These are phyloP conservation scores for Hypoxylon sp. DNA, from an alignment of 2,329 filamentous ascomycete genomes.

Conservation along the genomic window DNA sequence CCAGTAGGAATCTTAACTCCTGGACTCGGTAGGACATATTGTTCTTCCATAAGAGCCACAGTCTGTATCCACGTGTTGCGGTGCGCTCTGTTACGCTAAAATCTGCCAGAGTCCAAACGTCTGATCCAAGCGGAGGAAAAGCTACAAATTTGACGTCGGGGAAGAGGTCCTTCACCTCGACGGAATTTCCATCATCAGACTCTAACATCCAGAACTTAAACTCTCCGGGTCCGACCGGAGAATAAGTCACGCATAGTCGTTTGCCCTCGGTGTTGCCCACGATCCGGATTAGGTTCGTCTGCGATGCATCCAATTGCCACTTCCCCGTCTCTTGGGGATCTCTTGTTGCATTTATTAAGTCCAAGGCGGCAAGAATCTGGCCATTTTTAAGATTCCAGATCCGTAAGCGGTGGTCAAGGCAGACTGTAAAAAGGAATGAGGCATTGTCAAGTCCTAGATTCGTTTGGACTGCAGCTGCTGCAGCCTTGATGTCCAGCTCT, in stretches of 20 bases:
- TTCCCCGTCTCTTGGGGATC: slow-evolving; percentile 78
- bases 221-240: slow-evolving; percentile 86
- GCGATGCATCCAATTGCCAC: slow-evolving; percentile 83
- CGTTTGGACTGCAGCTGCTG: slow-evolving; percentile 72
- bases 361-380: slow-evolving; percentile 80
- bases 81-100: slow-evolving; percentile 74
- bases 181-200: slow-evolving; percentile 73
- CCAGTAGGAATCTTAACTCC: slow-evolving; percentile 79
- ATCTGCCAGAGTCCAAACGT: slow-evolving; percentile 85
- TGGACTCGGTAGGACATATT: slow-evolving; percentile 84
- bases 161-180: slow-evolving; percentile 80
- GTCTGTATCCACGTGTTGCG: slow-evolving; percentile 65
- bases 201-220: slow-evolving; percentile 94
- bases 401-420: slow-evolving; percentile 88
- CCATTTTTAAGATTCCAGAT: slow-evolving; percentile 92
- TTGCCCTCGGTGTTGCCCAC: slow-evolving; percentile 70
- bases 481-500: slow-evolving; percentile 77
- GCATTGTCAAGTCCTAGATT: slow-evolving; percentile 65
- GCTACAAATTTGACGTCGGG: slow-evolving; percentile 75
- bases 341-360: slow-evolving; percentile 79
- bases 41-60: slow-evolving; percentile 90
- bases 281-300: slow-evolving; percentile 82
- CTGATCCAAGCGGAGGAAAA: slow-evolving; percentile 77
- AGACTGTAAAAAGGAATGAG: slow-evolving; percentile 81
- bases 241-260: slow-evolving; percentile 82